These are phyloP conservation scores for Symbiotaphrina buchneri DNA, from an alignment of 495 filamentous ascomycete species.

Conservation along the genomic window DNA sequence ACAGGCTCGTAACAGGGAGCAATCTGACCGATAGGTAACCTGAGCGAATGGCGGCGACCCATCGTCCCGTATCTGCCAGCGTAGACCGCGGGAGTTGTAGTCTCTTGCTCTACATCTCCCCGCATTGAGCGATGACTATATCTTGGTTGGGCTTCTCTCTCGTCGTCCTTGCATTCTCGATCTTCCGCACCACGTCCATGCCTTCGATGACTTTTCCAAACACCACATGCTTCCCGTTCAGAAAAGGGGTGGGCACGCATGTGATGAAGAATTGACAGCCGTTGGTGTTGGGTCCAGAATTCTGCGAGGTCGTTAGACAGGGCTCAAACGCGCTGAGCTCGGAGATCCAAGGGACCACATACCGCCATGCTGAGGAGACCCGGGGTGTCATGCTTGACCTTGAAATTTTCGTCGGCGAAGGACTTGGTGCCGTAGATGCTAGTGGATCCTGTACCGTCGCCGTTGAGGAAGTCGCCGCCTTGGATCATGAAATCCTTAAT, in stretches of 20 bases:
- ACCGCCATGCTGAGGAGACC: constrained; percentile 89
- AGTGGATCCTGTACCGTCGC: constrained; percentile 75
- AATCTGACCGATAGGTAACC: no score
- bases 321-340: not conserved
- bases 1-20: no score
- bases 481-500: constrained; percentile 97
- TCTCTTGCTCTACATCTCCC: constrained; percentile 44
- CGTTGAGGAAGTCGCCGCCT: constrained; percentile 89
- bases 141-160: constrained; percentile 70
- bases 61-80: no score
- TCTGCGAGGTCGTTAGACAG: constrained; percentile 23
- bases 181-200: constrained; percentile 71
- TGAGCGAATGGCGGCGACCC: no score
- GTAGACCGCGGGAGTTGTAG: no score
- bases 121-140: constrained; percentile 68
- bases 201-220: constrained; percentile 83
- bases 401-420: constrained; percentile 89
- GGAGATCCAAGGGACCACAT: constrained; percentile 14
- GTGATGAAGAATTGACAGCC: constrained; percentile 97
- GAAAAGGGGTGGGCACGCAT: constrained; percentile 58
- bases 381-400: constrained; percentile 47
- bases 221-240: constrained; percentile 91
- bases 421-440: constrained; percentile 64
- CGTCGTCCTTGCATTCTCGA: constrained; percentile 68
- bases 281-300: constrained; percentile 83